phyloP scores from a whole-genome alignment of 2,329 filamentous ascomycete genomes.

The Verticillium dahliae region DNA sequence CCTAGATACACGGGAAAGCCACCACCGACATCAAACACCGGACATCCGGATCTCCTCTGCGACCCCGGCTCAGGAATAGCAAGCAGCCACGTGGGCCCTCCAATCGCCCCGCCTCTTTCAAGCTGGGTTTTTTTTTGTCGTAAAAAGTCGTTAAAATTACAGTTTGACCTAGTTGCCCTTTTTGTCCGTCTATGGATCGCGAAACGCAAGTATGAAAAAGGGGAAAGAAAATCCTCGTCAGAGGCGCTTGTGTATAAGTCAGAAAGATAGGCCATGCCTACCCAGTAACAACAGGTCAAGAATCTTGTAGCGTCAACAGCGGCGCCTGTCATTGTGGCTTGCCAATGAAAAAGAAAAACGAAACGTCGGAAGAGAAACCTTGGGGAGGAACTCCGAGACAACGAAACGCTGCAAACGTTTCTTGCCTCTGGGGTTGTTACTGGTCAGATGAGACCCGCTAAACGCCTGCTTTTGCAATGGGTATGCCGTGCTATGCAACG shows the following conservation, averaged over 20 bases:
- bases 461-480: constrained; percentile 9
- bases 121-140: neutral
- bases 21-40: neutral
- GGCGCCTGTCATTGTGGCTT: neutral
- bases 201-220: neutral
- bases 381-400: too few species aligned
- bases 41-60: neutral
- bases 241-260: neutral
- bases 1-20: neutral
- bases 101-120: neutral
- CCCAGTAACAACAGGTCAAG: neutral
- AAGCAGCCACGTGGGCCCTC: neutral
- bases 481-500: constrained; percentile 23
- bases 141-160: constrained; percentile 12
- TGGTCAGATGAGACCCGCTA: neutral
- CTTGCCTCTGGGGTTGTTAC: neutral
- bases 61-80: neutral
- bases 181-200: constrained; percentile 8
- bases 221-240: neutral
- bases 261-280: neutral
- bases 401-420: neutral
- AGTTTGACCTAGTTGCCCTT: constrained; percentile 11
- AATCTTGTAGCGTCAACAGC: too few species aligned
- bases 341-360: neutral
- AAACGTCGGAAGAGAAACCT: too few species aligned